Evolutionary conservation across 108 stramenopile species (phyloP), one percentile per base, ranked within the genome.

Genomic region (Aurantiochytrium sp.): DNA sequence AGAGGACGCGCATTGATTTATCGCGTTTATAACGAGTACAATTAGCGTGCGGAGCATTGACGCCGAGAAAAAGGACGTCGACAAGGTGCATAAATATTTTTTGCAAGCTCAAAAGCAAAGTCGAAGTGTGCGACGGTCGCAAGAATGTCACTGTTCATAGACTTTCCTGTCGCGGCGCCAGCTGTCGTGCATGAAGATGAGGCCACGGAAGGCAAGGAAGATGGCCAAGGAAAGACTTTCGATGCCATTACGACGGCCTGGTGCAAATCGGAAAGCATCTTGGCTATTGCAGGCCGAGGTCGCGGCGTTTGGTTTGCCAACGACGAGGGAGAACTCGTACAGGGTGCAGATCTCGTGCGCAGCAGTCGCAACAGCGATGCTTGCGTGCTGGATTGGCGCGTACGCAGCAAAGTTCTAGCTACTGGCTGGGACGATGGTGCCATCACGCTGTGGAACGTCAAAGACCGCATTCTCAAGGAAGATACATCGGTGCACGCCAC

Each of bases 401-500:
- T 89, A 8, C 88, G 88, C 47, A 19, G 64, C 53, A 91, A 90
- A 35, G 76, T 53, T n/a, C 42, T 91, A 0, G 91, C 89, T 5
- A 43, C 89, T 10, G 91, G 91, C 4, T 91, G 91, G 91, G 43
- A 21, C 14, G 91, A 91, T 45, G 91, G 91, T 12, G 90, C 91
- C 44, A 89, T 91, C 5, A 91, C 91, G 10, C 44, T 90, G 49
- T 91, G 90, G 90, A 91, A 89, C 53, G 91, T 91, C 4, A 91
- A 91, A 89, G 91, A 91, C 73, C 35, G 89, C 23, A 89, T 91
- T 5, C 5, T 87, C 29, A 91, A 90, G 12, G 88, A 73, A 10
- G 90, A 90, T n/a, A 88, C 90, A 28, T 91, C 90, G 28, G 90
- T 90, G 21, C 91, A 91, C 57, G 76, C 49, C 76, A 83, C 23